Conservation (phyloP, 257 asterid species). For the Petrea volubilis region DNA sequence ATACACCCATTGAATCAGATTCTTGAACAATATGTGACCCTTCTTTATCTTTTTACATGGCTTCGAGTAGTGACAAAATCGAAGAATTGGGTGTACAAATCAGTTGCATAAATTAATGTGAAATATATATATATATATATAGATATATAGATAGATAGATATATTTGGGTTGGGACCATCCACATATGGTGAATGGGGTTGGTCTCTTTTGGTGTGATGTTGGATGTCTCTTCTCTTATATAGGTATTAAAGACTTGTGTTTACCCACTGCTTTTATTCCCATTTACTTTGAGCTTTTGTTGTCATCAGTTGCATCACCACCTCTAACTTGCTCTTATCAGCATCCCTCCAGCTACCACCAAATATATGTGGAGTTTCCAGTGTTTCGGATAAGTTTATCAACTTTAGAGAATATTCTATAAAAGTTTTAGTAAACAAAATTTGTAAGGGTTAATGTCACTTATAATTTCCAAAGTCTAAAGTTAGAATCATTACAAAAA, state of each 20-base stretch:
- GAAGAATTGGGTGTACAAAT: slow-evolving; percentile 3
- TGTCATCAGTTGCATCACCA: slow-evolving; percentile 4
- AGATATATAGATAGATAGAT: neutral
- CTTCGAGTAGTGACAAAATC: neutral
- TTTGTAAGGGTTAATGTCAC: too few species aligned
- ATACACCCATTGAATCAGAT: slow-evolving; percentile 25
- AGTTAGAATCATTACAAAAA: too few species aligned
- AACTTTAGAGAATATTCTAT: too few species aligned
- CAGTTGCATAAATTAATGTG: neutral
- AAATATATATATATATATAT: neutral
- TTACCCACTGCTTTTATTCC: neutral
- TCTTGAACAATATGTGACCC: slow-evolving; percentile 12
- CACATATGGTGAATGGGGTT: neutral
- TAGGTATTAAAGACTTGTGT: neutral
- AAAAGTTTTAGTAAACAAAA: too few species aligned
- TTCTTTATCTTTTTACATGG: neutral
- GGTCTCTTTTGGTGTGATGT: neutral
- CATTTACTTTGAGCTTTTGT: neutral
- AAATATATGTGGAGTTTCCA: too few species aligned
- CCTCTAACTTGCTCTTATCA: neutral
- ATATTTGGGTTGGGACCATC: neutral
- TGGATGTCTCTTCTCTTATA: neutral
- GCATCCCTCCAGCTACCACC: too few species aligned
- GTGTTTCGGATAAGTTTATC: too few species aligned
- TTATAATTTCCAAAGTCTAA: too few species aligned